Evolutionary conservation across 768 basidiomycete genomes (phyloP), one percentile per base, ranked within the genome.

Genomic region (Serpula lacrymans): DNA sequence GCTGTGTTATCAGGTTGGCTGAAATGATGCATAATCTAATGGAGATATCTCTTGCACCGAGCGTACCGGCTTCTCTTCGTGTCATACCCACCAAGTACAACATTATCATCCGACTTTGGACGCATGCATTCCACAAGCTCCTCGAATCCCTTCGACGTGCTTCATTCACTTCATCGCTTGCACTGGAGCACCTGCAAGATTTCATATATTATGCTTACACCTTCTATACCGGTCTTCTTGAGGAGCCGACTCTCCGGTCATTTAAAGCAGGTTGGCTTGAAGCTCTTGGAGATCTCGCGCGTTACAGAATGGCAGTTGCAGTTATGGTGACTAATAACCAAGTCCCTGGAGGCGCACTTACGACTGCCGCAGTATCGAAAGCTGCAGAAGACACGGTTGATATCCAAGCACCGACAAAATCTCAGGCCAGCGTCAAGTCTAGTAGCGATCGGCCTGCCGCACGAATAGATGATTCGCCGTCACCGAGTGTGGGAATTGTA

Each of bases 271-370:
- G 84, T 13, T 99, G 96, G 96, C 78, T 98, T 37, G 96, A 99
- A 60, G 91, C 94, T 3, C 80, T 99, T 12, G 96, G 96, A 17
- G 96, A 99, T 63, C 75, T 99, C 22, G 92, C 96, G 0, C 75
- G 94, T 25, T 98, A 97, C 60, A 78, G 88, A 37, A 95, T 96
- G 88, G 84, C 86, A 1, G 88, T 97, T n/a, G 88, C 90, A n/a
- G 84, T 82, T 23, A 81, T 92, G 74, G 73, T 88, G 21, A 72
- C 76, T 20, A 72, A 74, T 20, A 71, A 66, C 24, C 55, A 72
- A 4, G 64, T 68, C 13, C 57, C 62, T 3, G 68, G 71, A 2
- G 38, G 50, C 10, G 59, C 70, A 0, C 70, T 88, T 28, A 84
- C 82, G 0, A 47, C 69, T 4, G 73, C 80, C 41, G 81, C 83